Conservation (phyloP, 2,329 filamentous ascomycete genomes). For the Diaporthe humulicola region DNA sequence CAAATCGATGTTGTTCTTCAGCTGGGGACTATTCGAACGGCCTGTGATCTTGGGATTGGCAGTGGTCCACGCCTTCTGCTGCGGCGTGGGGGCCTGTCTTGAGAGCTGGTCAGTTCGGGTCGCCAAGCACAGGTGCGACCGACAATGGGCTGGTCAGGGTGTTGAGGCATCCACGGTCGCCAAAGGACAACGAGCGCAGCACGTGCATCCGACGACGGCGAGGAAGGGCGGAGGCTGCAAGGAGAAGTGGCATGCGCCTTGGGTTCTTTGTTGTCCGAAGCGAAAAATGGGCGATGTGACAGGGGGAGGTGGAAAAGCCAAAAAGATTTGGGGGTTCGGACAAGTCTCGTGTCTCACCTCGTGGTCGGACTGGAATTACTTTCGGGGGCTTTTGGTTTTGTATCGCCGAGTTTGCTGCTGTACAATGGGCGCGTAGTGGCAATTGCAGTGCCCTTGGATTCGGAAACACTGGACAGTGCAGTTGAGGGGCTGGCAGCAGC, state of each 20-base stretch:
- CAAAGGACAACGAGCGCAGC: conserved; percentile 17
- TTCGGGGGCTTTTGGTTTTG: conserved; percentile 44
- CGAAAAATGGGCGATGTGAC: conserved; percentile 24
- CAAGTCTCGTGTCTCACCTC: conserved; percentile 51
- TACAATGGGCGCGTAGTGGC: conserved; percentile 45
- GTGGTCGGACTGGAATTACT: conserved; percentile 46
- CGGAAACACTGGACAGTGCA: conserved; percentile 14
- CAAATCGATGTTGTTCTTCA: conserved; percentile 42
- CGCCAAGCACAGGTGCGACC: conserved; percentile 21
- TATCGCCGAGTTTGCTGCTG: conserved; percentile 51
- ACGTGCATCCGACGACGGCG: conserved; percentile 29
- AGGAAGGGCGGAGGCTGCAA: background rate
- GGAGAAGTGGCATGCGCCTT: conserved; percentile 34
- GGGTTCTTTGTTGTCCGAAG: conserved; percentile 41
- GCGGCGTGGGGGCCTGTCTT: conserved; percentile 46
- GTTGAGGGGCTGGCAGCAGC: conserved; percentile 21
- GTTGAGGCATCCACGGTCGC: conserved; percentile 17
- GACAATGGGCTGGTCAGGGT: conserved; percentile 11
- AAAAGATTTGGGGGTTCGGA: conserved; percentile 42
- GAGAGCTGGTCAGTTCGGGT: conserved; percentile 25
- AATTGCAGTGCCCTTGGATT: conserved; percentile 23
- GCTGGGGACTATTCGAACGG: conserved; percentile 45
- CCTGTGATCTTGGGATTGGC: conserved; percentile 50
- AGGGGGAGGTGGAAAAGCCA: conserved; percentile 28
- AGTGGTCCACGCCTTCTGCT: conserved; percentile 50